Base-by-base conservation (phyloP, 352 stramenopile species). In the Pythium vanterpoolii region DNA sequence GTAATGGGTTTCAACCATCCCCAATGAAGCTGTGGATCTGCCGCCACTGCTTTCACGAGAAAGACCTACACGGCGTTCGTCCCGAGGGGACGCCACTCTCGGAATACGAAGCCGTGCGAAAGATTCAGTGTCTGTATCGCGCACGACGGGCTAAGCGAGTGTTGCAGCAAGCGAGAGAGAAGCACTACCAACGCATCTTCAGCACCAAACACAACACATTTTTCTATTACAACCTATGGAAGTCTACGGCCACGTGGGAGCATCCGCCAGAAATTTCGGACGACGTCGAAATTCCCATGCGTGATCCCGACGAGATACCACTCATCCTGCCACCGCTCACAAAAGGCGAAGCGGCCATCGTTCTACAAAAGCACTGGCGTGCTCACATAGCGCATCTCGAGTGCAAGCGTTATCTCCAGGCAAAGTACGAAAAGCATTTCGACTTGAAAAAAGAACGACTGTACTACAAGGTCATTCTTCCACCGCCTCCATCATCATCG, bases 191-290 rank as follows among this genome's bases (percentile, higher is more conserved):
- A 58, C 70, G 79, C 14, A 71, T 93, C 10, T 93, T 89, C 62
- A 89, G 77, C 33, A 89, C 90, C 56, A 66, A 68, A 4, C 83
- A 93, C 75, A 68, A 85, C 46, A 60, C 69, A 10, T 93, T 93
- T 50, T 93, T 93, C 60, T 89, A 79, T 62, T 90, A 87, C 72
- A 89, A 93, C 45, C 51, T 80, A 14, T 90, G 80, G 80, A 71
- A 69, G 6, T 61, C 64, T 19, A 58, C 40, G 5, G 76, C 75
- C 19, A 76, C 78, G 4, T 93, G 83, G 83, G 23, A 69, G 9
- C 76, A 68, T 8, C 83, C 83, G 11, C 16, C 0, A 9, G 64
- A 77, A 13, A 48, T 93, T 24, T 63, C 66, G 2, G 31, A 63
- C 18, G 55, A 83, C 18, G 55, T 87, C 3, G 78, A 89, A 19